Base-by-base conservation (phyloP, 108 stramenopile genomes). In the Chaetoceros tenuissimus region DNA sequence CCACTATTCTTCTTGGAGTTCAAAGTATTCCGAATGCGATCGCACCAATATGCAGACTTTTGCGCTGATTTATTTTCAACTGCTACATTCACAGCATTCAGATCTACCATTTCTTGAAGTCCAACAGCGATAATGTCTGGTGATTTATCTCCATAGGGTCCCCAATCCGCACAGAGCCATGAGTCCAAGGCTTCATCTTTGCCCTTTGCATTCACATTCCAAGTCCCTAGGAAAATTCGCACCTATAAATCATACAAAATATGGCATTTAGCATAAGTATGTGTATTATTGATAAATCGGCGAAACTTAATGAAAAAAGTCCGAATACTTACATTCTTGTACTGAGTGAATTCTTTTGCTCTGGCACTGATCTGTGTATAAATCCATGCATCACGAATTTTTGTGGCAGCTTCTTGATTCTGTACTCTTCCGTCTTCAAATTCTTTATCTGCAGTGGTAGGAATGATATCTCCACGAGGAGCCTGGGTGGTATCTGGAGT, bases 101-200 rank as follows among this genome's bases (percentile, higher is more conserved):
- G 68, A 77, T 99, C 99, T 3, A 99, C 99, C 60, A 99, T 96
- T 75, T 99, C 99, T 62, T 99, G 99, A 64, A 98, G 86, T n/a
- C 92, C 90, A n/a, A 94, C 88, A 5, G 86, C 87, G 16, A 90
- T 82, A 66, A 94, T 71, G 64, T 94, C 92, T n/a, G 95, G 85
- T 25, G 74, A 54, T 53, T 65, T 52, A 28, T 53, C 64, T 27
- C 63, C 59, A 48, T 70, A 61, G 3, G 75, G 58, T 2, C 78
- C 80, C 90, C 86, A 88, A 59, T 88, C 87, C n/a, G 71, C 72
- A 54, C 82, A 88, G 10, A 98, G 72, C 91, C 92, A 96, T 16
- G 78, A 73, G 23, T 78, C 71, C n/a, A 98, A 60, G 34, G 67
- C 53, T 53, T 91, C 89, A 30, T 89, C 87, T 18, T 89, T 79